A percentile compares a stretch with the other conserved stretches of the same genome.
These are phyloP conservation scores for Lactarius tabidus DNA, from an alignment of 768 basidiomycete genomes.

Conservation along the genomic window DNA sequence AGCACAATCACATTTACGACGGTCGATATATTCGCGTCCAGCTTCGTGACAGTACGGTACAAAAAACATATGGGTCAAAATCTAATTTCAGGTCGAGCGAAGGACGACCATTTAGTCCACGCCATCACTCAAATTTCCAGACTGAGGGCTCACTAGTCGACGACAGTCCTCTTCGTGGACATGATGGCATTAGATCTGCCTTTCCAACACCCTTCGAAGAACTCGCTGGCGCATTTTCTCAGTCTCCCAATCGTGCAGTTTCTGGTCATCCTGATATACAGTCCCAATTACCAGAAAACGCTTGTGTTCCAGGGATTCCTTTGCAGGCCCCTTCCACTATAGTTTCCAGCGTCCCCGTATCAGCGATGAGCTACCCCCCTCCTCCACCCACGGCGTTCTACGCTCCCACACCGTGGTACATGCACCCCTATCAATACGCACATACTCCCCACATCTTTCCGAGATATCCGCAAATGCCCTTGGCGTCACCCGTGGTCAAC, in stretches of 20 bases:
- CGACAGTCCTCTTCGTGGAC: conserved; percentile 1
- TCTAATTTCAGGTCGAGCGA: conserved; percentile 27
- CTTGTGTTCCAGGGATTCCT: conserved; percentile 5
- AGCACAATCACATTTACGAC: conserved; percentile 68
- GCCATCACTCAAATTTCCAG: conserved; percentile 11
- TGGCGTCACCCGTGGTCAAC: conserved; percentile 1
- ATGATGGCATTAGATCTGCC: background rate
- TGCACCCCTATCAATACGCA: conserved; percentile 21
- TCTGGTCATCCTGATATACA: conserved; percentile 4
- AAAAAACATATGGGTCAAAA: conserved; percentile 31
- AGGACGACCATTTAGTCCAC: conserved; percentile 14
- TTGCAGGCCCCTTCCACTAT: conserved; percentile 8
- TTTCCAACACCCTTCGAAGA: conserved; percentile 7
- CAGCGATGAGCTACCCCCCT: conserved; percentile 11
- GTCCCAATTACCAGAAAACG: conserved; percentile 7
- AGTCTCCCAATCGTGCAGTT: conserved; percentile 3
- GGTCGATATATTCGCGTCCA: conserved; percentile 75
- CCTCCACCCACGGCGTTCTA: conserved; percentile 18
- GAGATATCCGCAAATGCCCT: conserved; percentile 37
- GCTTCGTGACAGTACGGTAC: conserved; percentile 61
- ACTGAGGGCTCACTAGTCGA: conserved; percentile 1
- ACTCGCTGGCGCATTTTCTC: background rate
- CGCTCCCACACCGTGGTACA: conserved; percentile 20
- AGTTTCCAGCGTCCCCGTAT: conserved; percentile 1
- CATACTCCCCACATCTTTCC: conserved; percentile 42